These are phyloP conservation scores for Cutaneotrichosporon sp. DNA, from an alignment of 1,284 basidiomycete genomes.

Conservation along the genomic window DNA sequence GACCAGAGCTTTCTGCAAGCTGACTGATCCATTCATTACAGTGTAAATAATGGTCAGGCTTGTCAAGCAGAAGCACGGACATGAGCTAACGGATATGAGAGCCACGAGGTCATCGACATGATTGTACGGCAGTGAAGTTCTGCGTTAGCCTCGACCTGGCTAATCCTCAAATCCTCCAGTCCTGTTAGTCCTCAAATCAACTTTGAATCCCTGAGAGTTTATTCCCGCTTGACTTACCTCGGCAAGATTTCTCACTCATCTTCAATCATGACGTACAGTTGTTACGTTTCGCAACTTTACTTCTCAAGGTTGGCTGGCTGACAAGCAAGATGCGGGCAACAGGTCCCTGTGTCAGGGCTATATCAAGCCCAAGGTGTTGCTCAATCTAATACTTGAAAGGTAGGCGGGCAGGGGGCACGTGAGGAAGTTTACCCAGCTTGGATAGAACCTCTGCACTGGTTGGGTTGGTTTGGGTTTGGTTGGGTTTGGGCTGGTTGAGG, in stretches of 20 bases:
- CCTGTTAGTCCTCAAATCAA: neutral
- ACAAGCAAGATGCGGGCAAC: neutral
- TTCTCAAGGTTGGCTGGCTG: neutral
- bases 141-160: neutral
- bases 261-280: slow-evolving; percentile 9
- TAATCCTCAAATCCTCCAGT: too few relatives aligned
- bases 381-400: neutral
- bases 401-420: neutral
- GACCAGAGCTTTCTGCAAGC: neutral
- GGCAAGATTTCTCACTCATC: slow-evolving; percentile 1
- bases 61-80: too few relatives aligned
- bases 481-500: neutral
- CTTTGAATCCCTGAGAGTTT: neutral
- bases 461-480: neutral
- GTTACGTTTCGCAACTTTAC: slow-evolving; percentile 11
- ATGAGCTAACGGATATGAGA: neutral
- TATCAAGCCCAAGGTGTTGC: neutral
- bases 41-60: neutral
- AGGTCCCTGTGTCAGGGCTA: neutral
- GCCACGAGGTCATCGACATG: neutral
- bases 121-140: neutral
- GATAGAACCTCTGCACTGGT: neutral
- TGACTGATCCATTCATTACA: neutral
- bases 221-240: slow-evolving; percentile 6
- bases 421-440: neutral